Evolutionary conservation across 2,329 filamentous ascomycete species (phyloP).

Genomic region (Piedraia hortae): DNA sequence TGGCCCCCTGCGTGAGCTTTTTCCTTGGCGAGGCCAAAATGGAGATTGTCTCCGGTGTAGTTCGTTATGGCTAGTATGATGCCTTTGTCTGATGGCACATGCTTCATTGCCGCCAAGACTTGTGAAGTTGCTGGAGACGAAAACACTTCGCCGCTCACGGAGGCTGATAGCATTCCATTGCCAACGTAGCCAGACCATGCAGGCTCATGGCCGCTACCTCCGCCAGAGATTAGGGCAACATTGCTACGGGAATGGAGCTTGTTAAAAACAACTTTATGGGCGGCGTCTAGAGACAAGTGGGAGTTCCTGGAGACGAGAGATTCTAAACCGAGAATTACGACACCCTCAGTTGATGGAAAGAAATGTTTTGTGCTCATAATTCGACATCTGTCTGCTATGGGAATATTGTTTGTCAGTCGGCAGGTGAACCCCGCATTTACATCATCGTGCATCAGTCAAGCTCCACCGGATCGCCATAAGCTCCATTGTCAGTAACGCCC

Average conservation of each 20-base stretch:
- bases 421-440: too few species aligned
- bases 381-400: too few species aligned
- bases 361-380: slow-evolving; percentile 29
- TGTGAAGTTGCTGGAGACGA: slow-evolving; percentile 22
- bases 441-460: too few species aligned
- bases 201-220: slow-evolving; percentile 22
- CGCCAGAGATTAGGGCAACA: slow-evolving; percentile 20
- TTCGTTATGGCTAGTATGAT: slow-evolving; percentile 23
- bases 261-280: slow-evolving; percentile 23
- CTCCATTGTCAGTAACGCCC: too few species aligned
- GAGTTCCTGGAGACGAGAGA: slow-evolving; percentile 21
- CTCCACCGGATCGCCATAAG: too few species aligned
- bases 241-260: slow-evolving; percentile 17
- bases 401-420: too few species aligned
- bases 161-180: slow-evolving; percentile 21
- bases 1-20: slow-evolving; percentile 19
- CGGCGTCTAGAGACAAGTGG: slow-evolving; percentile 17
- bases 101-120: slow-evolving; percentile 21
- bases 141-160: slow-evolving; percentile 22
- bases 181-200: slow-evolving; percentile 23
- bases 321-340: slow-evolving; percentile 22
- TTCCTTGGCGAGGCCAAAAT: slow-evolving; percentile 22
- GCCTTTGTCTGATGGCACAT: slow-evolving; percentile 19
- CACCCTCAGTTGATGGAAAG: slow-evolving; percentile 22
- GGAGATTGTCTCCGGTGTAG: slow-evolving; percentile 23